Conservation (phyloP, 2,329 filamentous ascomycete genomes). For the Sarocladiaceae sp. region DNA sequence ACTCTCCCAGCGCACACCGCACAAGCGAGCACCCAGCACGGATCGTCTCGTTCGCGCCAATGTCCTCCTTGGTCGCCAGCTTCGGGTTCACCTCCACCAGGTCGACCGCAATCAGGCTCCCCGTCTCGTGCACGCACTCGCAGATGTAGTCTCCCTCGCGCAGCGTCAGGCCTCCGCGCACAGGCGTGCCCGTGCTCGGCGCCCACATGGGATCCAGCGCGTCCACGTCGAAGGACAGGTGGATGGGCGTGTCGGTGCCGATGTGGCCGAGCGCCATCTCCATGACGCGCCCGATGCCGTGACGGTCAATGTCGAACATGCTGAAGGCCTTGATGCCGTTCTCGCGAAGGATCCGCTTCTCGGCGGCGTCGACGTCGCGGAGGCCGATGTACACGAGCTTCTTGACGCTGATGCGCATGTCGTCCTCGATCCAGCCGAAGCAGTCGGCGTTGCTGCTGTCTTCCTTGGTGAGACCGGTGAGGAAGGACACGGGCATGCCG, state of each 20-base stretch:
- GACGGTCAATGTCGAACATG: constrained; percentile 94
- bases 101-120: constrained; percentile 72
- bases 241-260: constrained; percentile 88
- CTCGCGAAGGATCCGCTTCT: constrained; percentile 87
- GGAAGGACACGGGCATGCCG: constrained; percentile 93
- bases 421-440: constrained; percentile 83
- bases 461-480: constrained; percentile 77
- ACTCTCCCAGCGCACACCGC: constrained; percentile 86
- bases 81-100: constrained; percentile 77
- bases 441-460: constrained; percentile 57
- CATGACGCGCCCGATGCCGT: constrained; percentile 92
- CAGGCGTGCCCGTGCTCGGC: constrained; percentile 90
- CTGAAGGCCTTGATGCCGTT: constrained; percentile 91
- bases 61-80: constrained; percentile 51
- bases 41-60: constrained; percentile 79
- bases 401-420: constrained; percentile 61
- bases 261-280: constrained; percentile 98
- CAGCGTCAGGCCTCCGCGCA: constrained; percentile 86
- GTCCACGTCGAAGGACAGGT: constrained; percentile 50
- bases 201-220: constrained; percentile 95
- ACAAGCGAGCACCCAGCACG: constrained; percentile 87
- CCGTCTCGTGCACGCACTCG: constrained; percentile 75
- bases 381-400: constrained; percentile 98
- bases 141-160: constrained; percentile 97
- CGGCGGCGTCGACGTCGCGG: constrained; percentile 83